A percentile compares a stretch with the other conserved stretches of the same genome.
Conservation (phyloP, 257 asterid species). For the Parsonsia alboflavescens region DNA sequence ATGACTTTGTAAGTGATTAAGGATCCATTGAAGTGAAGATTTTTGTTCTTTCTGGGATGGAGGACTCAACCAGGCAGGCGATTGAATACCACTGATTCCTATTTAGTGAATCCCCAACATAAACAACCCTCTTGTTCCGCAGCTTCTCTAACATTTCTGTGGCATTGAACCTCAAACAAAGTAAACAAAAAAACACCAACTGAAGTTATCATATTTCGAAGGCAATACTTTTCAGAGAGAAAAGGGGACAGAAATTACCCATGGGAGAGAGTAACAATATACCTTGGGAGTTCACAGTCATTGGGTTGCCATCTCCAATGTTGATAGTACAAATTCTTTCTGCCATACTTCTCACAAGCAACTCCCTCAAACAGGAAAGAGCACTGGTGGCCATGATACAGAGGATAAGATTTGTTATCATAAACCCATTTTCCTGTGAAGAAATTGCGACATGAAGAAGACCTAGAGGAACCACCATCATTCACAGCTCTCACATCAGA, state of each 20-base stretch:
- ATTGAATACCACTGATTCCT: slow-evolving; percentile 63
- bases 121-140: slow-evolving; percentile 51
- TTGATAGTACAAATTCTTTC: slow-evolving; percentile 1
- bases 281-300: slow-evolving; percentile 52
- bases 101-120: slow-evolving; percentile 60
- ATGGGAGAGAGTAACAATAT: neutral
- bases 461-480: neutral
- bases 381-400: slow-evolving; percentile 2
- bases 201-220: neutral
- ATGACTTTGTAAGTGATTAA: slow-evolving; percentile 31
- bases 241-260: too few species aligned
- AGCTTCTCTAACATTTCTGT: slow-evolving; percentile 47
- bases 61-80: slow-evolving; percentile 53
- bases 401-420: slow-evolving; percentile 8
- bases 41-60: slow-evolving; percentile 26
- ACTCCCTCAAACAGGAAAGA: slow-evolving; percentile 1
- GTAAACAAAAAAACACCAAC: neutral
- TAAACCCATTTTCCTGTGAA: slow-evolving; percentile 14
- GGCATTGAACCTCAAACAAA: slow-evolving; percentile 45
- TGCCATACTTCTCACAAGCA: slow-evolving; percentile 5
- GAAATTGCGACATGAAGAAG: slow-evolving; percentile 1
- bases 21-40: slow-evolving; percentile 28
- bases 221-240: neutral
- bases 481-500: neutral
- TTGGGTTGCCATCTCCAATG: slow-evolving; percentile 45